These are phyloP conservation scores for Nannochloris sp. DNA, from an alignment of 139 green algal species.

Conservation along the genomic window DNA sequence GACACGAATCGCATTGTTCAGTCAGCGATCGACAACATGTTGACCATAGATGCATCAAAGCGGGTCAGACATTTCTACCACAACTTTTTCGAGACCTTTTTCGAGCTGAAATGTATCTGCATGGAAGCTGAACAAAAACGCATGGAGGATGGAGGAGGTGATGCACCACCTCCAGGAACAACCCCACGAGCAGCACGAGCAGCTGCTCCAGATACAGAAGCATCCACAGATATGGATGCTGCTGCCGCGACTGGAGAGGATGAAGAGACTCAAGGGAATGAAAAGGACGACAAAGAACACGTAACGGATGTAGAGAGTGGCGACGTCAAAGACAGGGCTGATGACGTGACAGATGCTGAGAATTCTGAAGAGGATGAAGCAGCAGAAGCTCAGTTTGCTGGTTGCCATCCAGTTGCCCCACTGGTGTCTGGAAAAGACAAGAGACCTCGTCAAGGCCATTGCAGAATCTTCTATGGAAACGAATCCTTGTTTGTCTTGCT, in stretches of 20 bases:
- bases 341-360: not conserved
- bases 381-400: constrained; percentile 18
- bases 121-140: constrained; percentile 23
- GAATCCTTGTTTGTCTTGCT: constrained; percentile 90
- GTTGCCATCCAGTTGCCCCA: constrained; percentile 21
- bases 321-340: constrained; percentile 18
- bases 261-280: not conserved
- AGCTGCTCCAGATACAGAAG: constrained; percentile 3
- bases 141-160: constrained; percentile 3
- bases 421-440: not conserved
- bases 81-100: constrained; percentile 77
- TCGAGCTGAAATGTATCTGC: constrained; percentile 51
- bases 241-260: constrained; percentile 14
- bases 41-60: constrained; percentile 13
- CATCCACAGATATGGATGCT: constrained; percentile 9
- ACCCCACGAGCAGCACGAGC: constrained; percentile 9
- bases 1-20: constrained; percentile 22
- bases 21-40: constrained; percentile 27
- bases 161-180: constrained; percentile 1
- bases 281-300: constrained; percentile 11
- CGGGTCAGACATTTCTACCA: constrained; percentile 30
- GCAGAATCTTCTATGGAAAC: constrained; percentile 74
- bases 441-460: constrained; percentile 3
- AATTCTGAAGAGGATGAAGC: constrained; percentile 19
- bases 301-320: constrained; percentile 17